Percentiles rank a stretch among this genome's conserved stretches.
Conservation (phyloP, 352 stramenopile genomes). For the Phytophthora meadii region DNA sequence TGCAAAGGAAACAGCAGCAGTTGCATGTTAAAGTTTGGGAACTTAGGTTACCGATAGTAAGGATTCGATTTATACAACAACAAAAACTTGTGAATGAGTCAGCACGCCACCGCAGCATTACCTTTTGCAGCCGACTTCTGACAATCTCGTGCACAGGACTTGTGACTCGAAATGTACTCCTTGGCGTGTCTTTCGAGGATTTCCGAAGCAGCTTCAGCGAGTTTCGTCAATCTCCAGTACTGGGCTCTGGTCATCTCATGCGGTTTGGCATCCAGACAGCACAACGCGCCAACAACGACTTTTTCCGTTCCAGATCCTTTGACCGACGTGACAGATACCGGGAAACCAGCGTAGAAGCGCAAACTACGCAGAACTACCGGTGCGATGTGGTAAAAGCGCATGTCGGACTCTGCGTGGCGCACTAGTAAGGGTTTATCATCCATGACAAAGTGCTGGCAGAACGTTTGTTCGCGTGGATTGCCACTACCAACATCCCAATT, state of each 20-base stretch:
- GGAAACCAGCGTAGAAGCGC: constrained; percentile 48
- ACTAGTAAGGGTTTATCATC: constrained; percentile 43
- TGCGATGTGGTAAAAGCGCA: constrained; percentile 46
- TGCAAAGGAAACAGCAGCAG: too few species aligned
- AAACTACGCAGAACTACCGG: constrained; percentile 31
- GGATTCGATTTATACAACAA: too few species aligned
- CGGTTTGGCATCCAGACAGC: constrained; percentile 39
- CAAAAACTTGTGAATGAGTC: too few species aligned
- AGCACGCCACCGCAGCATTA: too few species aligned
- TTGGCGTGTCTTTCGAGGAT: constrained; percentile 33
- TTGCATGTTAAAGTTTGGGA: too few species aligned
- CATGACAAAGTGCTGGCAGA: constrained; percentile 58
- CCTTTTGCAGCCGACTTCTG: too few species aligned
- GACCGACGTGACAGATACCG: constrained; percentile 23
- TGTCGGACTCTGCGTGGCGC: constrained; percentile 45
- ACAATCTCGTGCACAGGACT: too few species aligned
- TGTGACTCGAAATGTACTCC: constrained; percentile 6
- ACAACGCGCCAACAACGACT: constrained; percentile 40
- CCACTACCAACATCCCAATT: constrained; percentile 40
- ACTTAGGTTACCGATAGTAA: too few species aligned
- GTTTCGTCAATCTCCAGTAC: constrained; percentile 46
- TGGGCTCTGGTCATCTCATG: constrained; percentile 43
- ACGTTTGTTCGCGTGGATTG: constrained; percentile 43
- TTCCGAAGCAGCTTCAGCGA: constrained; percentile 34
- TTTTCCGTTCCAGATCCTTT: constrained; percentile 4